Base-by-base conservation (phyloP, 768 basidiomycete genomes). In the Xanthoconium purpureum region DNA sequence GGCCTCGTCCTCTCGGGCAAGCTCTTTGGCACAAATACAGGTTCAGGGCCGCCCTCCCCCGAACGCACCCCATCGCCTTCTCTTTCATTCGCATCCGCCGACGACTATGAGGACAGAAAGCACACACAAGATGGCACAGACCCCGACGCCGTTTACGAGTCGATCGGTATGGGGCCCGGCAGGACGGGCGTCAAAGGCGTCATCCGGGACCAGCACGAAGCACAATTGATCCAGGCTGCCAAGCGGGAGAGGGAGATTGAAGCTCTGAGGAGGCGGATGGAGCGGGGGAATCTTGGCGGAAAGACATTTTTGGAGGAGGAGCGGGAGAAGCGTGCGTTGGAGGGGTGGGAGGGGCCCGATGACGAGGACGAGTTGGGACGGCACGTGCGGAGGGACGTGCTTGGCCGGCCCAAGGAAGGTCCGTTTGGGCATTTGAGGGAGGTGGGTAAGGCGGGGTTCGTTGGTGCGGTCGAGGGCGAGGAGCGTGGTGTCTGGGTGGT, bases 171-270 rank as follows among this genome's bases (percentile, higher is more conserved):
- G 87, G 89, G 87, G 5, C 88, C 88, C 11, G 91, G 91, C 5
- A 78, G 91, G 29, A 94, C 91, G 6, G 91, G 91, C 20, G 91
- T 93, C 46, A 94, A 94, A 62, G 91, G 91, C 28, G 91, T 94
- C 56, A 89, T 94, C 54, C 81, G 90, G 29, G 91, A 94, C 71
- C 80, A 83, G 32, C 77, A 84, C 55, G 91, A 94, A 65, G 89
- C 89, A 4, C 78, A 75, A 24, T 71, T 75, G 48, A 66, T 84
- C 20, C 76, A 80, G 48, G 78, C 81, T n/a, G 77, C 80, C 28
- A 81, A 79, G 59, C 75, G 76, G 12, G 76, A 75, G 5, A 73
- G 70, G 17, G 85, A 88, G 53, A 67, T 84, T 33, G 78, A 81
- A 36, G 80, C 77, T 5, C 59, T 84, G 58, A 78, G 81, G 61